A percentile compares a stretch with the other conserved stretches of the same genome.
Conservation (phyloP, 164 flowering plant species). For the Tetrastigma voinierianum region DNA sequence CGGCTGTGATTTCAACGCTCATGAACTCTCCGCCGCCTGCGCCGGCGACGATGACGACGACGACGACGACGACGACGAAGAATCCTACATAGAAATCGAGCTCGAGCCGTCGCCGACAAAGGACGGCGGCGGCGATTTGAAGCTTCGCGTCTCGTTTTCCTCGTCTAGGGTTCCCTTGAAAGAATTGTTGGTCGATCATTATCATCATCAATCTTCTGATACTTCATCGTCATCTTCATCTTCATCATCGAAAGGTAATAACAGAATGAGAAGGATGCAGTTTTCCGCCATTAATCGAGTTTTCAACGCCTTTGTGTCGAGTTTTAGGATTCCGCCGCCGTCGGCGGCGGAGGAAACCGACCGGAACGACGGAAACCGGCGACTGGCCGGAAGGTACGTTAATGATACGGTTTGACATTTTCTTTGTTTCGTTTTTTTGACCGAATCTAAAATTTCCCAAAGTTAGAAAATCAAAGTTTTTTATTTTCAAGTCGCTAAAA, state of each 20-base stretch:
- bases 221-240: not conserved
- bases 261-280: not conserved
- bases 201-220: no score
- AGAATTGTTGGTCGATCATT: no score
- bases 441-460: no score
- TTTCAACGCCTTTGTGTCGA: not conserved
- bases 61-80: constrained; percentile 13
- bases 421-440: no score
- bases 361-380: not conserved
- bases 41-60: constrained; percentile 14
- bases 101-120: not conserved
- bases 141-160: constrained; percentile 32
- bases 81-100: constrained; percentile 37
- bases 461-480: no score
- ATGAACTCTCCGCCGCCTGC: not conserved
- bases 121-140: constrained; percentile 4
- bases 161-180: constrained; percentile 5
- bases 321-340: not conserved
- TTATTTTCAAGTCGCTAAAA: no score
- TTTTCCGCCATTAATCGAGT: not conserved
- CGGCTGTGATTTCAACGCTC: constrained; percentile 17
- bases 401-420: no score
- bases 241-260: not conserved
- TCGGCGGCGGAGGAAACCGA: not conserved
- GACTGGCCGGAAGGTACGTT: no score